These are phyloP conservation scores for Boletus rufocinnamomeus DNA, from an alignment of 768 basidiomycete species.

Conservation along the genomic window DNA sequence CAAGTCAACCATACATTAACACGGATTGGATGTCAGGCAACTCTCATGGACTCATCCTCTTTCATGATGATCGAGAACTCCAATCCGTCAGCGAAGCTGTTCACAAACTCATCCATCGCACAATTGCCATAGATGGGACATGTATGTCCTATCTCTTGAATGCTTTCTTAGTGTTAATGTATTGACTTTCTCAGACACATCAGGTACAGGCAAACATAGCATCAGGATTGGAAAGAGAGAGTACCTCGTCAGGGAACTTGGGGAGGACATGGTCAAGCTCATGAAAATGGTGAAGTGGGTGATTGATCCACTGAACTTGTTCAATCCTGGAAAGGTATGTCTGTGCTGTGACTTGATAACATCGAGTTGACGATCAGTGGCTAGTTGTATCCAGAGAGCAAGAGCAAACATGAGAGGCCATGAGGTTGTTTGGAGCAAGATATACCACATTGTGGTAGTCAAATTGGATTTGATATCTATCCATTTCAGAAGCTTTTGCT, in stretches of 20 bases:
- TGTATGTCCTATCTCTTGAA: slow-evolving; percentile 45
- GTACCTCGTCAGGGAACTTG: slow-evolving; percentile 83
- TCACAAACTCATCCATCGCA: slow-evolving; percentile 70
- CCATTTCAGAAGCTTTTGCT: no score
- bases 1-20: neutral
- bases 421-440: neutral
- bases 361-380: neutral
- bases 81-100: slow-evolving; percentile 57
- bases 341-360: neutral
- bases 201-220: slow-evolving; percentile 86
- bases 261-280: slow-evolving; percentile 74
- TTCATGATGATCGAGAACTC: slow-evolving; percentile 60
- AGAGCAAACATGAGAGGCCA: neutral
- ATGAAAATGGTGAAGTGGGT: slow-evolving; percentile 85
- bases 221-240: slow-evolving; percentile 86
- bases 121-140: slow-evolving; percentile 73
- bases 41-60: slow-evolving; percentile 53
- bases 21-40: slow-evolving; percentile 38
- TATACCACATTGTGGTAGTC: neutral
- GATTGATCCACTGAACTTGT: slow-evolving; percentile 76
- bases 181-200: neutral
- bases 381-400: slow-evolving; percentile 25
- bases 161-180: neutral
- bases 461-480: neutral
- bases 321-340: slow-evolving; percentile 81